Percentiles rank a stretch among this genome's conserved stretches.
Conservation (phyloP, 2,329 filamentous ascomycete genomes). For the Zasmidium cellare region DNA sequence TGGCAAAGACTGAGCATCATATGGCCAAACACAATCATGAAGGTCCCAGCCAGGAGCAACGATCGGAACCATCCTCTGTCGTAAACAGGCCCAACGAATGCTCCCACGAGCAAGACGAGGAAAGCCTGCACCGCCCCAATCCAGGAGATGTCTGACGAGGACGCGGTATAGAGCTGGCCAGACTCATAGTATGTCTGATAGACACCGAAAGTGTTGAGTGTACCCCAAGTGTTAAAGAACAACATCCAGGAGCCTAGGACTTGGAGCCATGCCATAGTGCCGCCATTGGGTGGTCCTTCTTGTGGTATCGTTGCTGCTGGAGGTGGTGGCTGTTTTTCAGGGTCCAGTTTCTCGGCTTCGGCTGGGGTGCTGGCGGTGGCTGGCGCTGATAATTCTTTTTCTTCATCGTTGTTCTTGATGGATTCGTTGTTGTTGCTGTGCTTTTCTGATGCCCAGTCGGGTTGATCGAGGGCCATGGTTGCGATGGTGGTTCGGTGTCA, state of each 20-base stretch:
- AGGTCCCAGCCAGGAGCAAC: slow-evolving; percentile 44
- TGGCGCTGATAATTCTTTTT: neutral
- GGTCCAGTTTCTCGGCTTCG: neutral
- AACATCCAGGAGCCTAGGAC: slow-evolving; percentile 47
- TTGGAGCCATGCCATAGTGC: slow-evolving; percentile 48
- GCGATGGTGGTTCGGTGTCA: neutral
- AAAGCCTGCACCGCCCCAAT: slow-evolving; percentile 52
- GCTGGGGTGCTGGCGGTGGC: neutral
- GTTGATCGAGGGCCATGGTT: too few relatives aligned
- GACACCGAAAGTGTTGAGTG: slow-evolving; percentile 50
- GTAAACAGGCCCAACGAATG: slow-evolving; percentile 50
- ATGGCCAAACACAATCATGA: slow-evolving; percentile 50
- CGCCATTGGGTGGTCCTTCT: slow-evolving; percentile 38
- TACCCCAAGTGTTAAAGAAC: slow-evolving; percentile 49
- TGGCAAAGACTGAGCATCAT: slow-evolving; percentile 54
- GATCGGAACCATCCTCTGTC: slow-evolving; percentile 50
- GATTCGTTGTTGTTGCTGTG: neutral
- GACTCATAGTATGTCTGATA: slow-evolving; percentile 52
- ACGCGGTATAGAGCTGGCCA: slow-evolving; percentile 35
- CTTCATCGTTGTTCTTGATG: neutral
- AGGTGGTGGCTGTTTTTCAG: slow-evolving; percentile 1
- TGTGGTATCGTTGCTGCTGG: slow-evolving; percentile 2
- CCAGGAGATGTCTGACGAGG: slow-evolving; percentile 39
- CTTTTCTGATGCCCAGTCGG: neutral
- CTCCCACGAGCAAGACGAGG: slow-evolving; percentile 47